A percentile compares a stretch with the other conserved stretches of the same genome.
Conservation (phyloP, 148 eudicot genomes). For the Amaranthus palmeri region DNA sequence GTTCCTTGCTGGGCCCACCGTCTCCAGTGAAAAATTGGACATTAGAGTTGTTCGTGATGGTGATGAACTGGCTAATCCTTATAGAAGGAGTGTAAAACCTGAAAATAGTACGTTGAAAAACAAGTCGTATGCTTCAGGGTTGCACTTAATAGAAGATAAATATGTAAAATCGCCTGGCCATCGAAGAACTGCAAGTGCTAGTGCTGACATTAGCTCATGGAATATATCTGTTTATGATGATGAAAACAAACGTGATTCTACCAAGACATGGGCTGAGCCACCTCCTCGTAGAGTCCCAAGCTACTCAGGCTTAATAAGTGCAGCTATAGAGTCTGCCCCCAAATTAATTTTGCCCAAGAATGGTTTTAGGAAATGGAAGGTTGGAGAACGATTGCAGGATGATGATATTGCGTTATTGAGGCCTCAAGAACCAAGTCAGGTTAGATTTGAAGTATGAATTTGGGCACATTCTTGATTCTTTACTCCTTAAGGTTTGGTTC, state of each 20-base stretch:
- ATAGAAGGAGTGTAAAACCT: slow-evolving; percentile 27
- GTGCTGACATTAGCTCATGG: slow-evolving; percentile 66
- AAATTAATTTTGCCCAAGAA: slow-evolving; percentile 54
- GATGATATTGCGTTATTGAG: slow-evolving; percentile 40
- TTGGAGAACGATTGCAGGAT: slow-evolving; percentile 42
- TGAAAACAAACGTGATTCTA: slow-evolving; percentile 27
- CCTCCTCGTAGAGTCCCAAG: slow-evolving; percentile 63
- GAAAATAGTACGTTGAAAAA: slow-evolving; percentile 22
- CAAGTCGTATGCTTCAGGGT: slow-evolving; percentile 23
- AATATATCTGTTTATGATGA: slow-evolving; percentile 48
- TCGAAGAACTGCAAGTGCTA: slow-evolving; percentile 76
- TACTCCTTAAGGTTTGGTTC: not conserved
- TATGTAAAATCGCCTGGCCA: slow-evolving; percentile 50
- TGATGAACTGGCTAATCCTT: slow-evolving; percentile 15
- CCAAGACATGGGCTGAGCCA: slow-evolving; percentile 31
- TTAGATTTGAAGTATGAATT: slow-evolving; percentile 29
- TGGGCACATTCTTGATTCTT: not conserved
- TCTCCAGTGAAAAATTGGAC: slow-evolving; percentile 20
- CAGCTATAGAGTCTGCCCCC: slow-evolving; percentile 54
- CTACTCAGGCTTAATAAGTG: slow-evolving; percentile 44
- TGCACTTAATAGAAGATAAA: slow-evolving; percentile 25
- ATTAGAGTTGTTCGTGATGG: slow-evolving; percentile 19
- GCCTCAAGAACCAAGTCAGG: slow-evolving; percentile 46
- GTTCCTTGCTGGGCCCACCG: slow-evolving; percentile 55
- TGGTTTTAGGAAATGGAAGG: slow-evolving; percentile 65